Conservation (phyloP, 805 yeast genomes). For the Kuraishia borneana region DNA sequence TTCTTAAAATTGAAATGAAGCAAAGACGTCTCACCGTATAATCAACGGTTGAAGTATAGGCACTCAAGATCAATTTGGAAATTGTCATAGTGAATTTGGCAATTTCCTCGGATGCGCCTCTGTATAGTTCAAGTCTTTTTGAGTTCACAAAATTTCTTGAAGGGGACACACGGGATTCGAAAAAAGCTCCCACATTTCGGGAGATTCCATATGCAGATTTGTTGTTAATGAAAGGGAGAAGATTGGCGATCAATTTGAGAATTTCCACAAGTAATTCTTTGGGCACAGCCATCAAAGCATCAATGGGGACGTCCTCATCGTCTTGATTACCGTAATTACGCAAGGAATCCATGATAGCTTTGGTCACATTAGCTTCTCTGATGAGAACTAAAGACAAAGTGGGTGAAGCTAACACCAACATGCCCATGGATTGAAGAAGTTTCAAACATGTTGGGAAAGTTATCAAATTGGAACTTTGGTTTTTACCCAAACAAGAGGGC, state of each 20-base stretch:
- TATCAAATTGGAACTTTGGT: conserved; percentile 12
- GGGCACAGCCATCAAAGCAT: conserved; percentile 64
- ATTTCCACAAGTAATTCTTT: conserved; percentile 49
- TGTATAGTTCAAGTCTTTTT: not conserved
- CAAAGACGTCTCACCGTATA: conserved; percentile 48
- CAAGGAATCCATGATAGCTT: conserved; percentile 35
- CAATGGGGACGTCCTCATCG: conserved; percentile 34
- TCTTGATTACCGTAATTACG: conserved; percentile 1
- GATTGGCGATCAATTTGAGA: conserved; percentile 40
- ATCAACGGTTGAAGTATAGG: conserved; percentile 67
- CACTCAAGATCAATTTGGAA: conserved; percentile 43
- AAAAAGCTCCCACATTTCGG: conserved; percentile 17
- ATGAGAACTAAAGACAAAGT: conserved; percentile 33
- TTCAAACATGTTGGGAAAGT: conserved; percentile 27
- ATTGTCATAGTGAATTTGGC: conserved; percentile 29
- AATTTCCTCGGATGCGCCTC: conserved; percentile 3
- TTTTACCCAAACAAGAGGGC: conserved; percentile 17
- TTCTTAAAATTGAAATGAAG: conserved; percentile 40
- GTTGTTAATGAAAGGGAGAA: conserved; percentile 36
- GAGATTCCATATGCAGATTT: not conserved
- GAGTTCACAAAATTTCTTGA: not conserved
- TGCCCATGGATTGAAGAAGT: conserved; percentile 33
- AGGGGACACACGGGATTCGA: not conserved
- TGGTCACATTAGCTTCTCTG: conserved; percentile 34
- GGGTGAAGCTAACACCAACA: conserved; percentile 29